A percentile compares a stretch with the other conserved stretches of the same genome.
These are phyloP conservation scores for Hyphodiscus sp. DNA, from an alignment of 2,329 filamentous ascomycete species.

Conservation along the genomic window DNA sequence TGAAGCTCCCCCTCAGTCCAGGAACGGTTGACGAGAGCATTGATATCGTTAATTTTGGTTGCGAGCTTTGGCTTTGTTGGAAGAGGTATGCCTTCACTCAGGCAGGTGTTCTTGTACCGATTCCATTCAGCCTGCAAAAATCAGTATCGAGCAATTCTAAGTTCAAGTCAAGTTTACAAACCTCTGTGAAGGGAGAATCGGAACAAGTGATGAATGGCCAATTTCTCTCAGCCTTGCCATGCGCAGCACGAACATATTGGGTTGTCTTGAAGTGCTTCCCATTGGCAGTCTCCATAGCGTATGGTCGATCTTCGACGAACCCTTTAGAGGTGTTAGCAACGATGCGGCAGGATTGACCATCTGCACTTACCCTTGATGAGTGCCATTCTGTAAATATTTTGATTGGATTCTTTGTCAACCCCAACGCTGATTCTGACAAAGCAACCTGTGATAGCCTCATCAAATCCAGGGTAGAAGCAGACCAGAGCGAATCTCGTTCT, in stretches of 20 bases:
- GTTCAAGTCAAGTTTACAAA: conserved; percentile 34
- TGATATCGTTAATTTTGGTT: conserved; percentile 74
- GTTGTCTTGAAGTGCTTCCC: conserved; percentile 77
- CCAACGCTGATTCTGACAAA: conserved; percentile 83
- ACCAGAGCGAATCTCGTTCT: conserved; percentile 82
- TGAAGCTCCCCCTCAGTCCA: conserved; percentile 82
- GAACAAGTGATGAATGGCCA: conserved; percentile 92
- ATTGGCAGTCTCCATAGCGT: conserved; percentile 69
- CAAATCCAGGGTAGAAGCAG: conserved; percentile 89
- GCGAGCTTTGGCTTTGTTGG: conserved; percentile 66
- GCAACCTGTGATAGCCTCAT: conserved; percentile 72
- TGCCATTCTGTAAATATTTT: conserved; percentile 80
- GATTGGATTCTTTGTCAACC: conserved; percentile 62
- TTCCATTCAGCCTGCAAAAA: conserved; percentile 62
- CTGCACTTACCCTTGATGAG: conserved; percentile 66
- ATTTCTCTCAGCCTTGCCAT: conserved; percentile 76
- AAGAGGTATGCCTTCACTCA: conserved; percentile 63
- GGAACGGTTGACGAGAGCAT: conserved; percentile 66
- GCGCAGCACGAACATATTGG: conserved; percentile 73
- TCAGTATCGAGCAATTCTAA: conserved; percentile 8
- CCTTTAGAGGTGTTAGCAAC: conserved; percentile 41
- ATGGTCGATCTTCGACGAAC: conserved; percentile 73
- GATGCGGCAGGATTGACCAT: not conserved
- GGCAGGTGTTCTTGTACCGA: conserved; percentile 70
- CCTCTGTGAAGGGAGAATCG: conserved; percentile 77